phyloP scores from a whole-genome alignment of 2,329 filamentous ascomycete genomes.

The Neonectria ditissima region DNA sequence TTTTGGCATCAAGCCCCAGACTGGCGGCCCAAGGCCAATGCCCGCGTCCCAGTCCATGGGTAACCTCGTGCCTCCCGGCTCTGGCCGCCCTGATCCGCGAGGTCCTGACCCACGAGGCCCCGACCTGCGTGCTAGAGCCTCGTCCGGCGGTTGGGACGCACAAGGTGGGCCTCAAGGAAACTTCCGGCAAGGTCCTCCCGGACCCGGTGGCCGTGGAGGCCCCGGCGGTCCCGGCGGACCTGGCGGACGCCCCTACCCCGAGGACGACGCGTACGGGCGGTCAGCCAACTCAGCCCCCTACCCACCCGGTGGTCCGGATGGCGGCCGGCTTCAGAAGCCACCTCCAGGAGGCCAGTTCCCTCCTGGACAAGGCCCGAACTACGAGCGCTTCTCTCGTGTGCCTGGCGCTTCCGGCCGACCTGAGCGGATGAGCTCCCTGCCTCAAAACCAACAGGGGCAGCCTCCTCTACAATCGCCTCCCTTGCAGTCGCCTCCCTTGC shows the following conservation, averaged over 20 bases:
- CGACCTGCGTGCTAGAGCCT: conserved; percentile 57
- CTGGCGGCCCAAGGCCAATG: conserved; percentile 50
- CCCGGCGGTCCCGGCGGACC: conserved; percentile 35
- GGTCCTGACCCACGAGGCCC: conserved; percentile 47
- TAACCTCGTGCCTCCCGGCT: conserved; percentile 56
- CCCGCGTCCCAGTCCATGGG: conserved; percentile 59
- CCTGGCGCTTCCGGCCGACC: conserved; percentile 48
- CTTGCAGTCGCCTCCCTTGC: conserved; percentile 5
- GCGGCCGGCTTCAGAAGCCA: conserved; percentile 47
- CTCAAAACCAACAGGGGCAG: conserved; percentile 28
- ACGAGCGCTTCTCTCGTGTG: conserved; percentile 49
- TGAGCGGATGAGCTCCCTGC: conserved; percentile 50
- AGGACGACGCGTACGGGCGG: conserved; percentile 42
- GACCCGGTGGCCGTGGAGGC: conserved; percentile 49
- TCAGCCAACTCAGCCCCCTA: conserved; percentile 41
- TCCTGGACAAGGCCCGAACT: conserved; percentile 40
- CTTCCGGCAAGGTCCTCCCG: conserved; percentile 3
- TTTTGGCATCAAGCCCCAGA: conserved; percentile 65
- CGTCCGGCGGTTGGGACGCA: conserved; percentile 59
- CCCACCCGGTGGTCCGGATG: conserved; percentile 46
- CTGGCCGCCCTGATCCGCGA: conserved; percentile 47
- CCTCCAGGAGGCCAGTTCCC: conserved; percentile 40
- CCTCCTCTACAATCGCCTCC: conserved; percentile 20
- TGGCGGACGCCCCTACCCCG: conserved; percentile 41
- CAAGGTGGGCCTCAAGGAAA: conserved; percentile 42